phyloP scores from a whole-genome alignment of 2,329 filamentous ascomycete species.

The Apiospora aurea region DNA sequence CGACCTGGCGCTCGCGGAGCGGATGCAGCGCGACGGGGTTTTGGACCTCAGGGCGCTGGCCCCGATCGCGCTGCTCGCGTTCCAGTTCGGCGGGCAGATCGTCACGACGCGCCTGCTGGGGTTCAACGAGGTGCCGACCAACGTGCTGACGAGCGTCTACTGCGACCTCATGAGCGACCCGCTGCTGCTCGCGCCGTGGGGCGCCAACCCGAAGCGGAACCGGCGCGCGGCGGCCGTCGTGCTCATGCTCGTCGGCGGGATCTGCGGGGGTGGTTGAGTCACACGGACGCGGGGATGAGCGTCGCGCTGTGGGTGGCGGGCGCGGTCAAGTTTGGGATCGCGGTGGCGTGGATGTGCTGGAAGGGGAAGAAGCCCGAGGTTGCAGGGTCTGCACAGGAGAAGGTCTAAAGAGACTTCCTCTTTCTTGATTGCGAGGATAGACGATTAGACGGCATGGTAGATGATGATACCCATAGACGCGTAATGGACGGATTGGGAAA shows the following conservation, averaged over 20 bases:
- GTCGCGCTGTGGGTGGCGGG: conserved; percentile 54
- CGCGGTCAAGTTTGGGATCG: conserved; percentile 52
- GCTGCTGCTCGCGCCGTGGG: conserved; percentile 48
- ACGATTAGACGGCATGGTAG: neutral
- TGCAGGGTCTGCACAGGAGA: conserved; percentile 16
- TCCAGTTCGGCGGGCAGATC: conserved; percentile 62
- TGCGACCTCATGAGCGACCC: conserved; percentile 61
- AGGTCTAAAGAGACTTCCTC: neutral
- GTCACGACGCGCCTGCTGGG: conserved; percentile 56
- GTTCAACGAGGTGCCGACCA: conserved; percentile 61
- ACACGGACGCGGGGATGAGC: conserved; percentile 48
- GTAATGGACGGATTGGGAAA: neutral
- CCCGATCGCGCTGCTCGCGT: conserved; percentile 56
- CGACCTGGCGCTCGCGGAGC: conserved; percentile 32
- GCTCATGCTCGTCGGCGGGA: conserved; percentile 54
- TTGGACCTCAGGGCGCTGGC: conserved; percentile 51
- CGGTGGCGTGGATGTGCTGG: conserved; percentile 46
- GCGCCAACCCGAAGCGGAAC: conserved; percentile 58
- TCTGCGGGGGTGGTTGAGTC: conserved; percentile 58
- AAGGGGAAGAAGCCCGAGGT: conserved; percentile 25
- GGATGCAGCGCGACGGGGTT: conserved; percentile 27
- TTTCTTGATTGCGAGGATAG: neutral
- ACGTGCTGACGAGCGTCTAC: conserved; percentile 62
- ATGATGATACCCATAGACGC: neutral
- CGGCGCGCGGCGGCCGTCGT: conserved; percentile 53